Conservation (phyloP, 1,284 basidiomycete genomes). For the Boletus sp. region DNA sequence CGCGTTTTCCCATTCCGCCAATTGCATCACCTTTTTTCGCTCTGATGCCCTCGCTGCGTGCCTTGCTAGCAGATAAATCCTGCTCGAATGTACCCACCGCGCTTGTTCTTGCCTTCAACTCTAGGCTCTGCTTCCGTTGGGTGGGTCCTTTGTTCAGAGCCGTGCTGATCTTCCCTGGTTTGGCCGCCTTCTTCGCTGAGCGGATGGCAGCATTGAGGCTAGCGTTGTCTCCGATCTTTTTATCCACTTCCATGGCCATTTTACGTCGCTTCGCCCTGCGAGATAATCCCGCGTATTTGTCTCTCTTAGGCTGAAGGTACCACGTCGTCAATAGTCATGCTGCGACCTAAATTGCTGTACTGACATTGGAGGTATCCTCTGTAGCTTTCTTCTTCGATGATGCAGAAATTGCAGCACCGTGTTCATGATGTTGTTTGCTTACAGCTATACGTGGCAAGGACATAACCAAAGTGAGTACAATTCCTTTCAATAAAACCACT, state of each 20-base stretch:
- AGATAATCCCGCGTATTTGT: slow-evolving; percentile 82
- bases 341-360: slow-evolving; percentile 6
- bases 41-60: slow-evolving; percentile 40
- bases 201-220: slow-evolving; percentile 73
- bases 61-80: slow-evolving; percentile 39
- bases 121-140: slow-evolving; percentile 19
- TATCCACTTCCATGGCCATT: slow-evolving; percentile 78
- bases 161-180: slow-evolving; percentile 45
- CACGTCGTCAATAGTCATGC: slow-evolving; percentile 5
- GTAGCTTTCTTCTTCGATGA: slow-evolving; percentile 31
- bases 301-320: slow-evolving; percentile 63
- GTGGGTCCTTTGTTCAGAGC: slow-evolving; percentile 17
- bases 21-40: slow-evolving; percentile 48
- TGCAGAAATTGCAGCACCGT: slow-evolving; percentile 38
- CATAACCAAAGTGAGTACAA: slow-evolving; percentile 1
- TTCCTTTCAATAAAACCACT: background rate
- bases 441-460: slow-evolving; percentile 43
- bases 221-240: slow-evolving; percentile 51
- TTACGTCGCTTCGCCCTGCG: slow-evolving; percentile 82
- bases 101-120: slow-evolving; percentile 22
- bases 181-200: slow-evolving; percentile 74
- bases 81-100: slow-evolving; percentile 36
- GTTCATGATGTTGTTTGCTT: slow-evolving; percentile 72
- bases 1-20: slow-evolving; percentile 47
- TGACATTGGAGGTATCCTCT: slow-evolving; percentile 16